Conservation (phyloP, 345 rosid genomes). For the Chamaenerion angustifolium region DNA sequence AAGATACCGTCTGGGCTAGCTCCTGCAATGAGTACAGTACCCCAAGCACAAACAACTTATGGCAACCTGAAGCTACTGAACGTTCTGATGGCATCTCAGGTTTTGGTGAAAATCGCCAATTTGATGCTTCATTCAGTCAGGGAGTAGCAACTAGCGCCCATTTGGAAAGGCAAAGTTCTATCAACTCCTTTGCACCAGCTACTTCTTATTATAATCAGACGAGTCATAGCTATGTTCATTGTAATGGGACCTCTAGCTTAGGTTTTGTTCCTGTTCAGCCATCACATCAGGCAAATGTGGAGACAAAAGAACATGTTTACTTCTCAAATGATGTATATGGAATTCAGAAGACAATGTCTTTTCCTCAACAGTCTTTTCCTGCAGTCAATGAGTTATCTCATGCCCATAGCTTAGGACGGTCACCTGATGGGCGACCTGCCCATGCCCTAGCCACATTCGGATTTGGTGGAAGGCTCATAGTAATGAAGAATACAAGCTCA, state of each 20-base stretch:
- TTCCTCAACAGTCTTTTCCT: constrained; percentile 39
- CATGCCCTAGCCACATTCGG: constrained; percentile 87
- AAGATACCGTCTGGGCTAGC: constrained; percentile 35
- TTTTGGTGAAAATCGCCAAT: constrained; percentile 35
- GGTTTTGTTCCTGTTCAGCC: constrained; percentile 36
- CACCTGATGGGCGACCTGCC: constrained; percentile 92
- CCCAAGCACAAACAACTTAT: constrained; percentile 17
- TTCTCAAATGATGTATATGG: constrained; percentile 37
- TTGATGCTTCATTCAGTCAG: constrained; percentile 17
- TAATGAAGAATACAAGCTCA: constrained; percentile 47
- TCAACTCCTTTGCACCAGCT: constrained; percentile 19
- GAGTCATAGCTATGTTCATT: constrained; percentile 26
- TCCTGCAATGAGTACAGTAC: constrained; percentile 22
- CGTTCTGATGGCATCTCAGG: no score
- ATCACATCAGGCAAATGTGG: constrained; percentile 28
- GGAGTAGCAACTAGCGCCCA: constrained; percentile 26
- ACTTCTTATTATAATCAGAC: constrained; percentile 20
- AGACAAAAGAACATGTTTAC: constrained; percentile 33
- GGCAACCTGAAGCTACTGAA: constrained; percentile 30
- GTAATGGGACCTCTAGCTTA: constrained; percentile 37
- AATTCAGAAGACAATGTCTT: constrained; percentile 28
- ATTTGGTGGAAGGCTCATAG: constrained; percentile 84
- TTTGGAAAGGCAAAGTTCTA: constrained; percentile 19
- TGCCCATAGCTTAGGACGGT: constrained; percentile 44
- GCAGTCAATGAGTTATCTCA: constrained; percentile 41